These are phyloP conservation scores for Aureobasidium leucospermi DNA, from an alignment of 2,329 filamentous ascomycete genomes.

Conservation along the genomic window DNA sequence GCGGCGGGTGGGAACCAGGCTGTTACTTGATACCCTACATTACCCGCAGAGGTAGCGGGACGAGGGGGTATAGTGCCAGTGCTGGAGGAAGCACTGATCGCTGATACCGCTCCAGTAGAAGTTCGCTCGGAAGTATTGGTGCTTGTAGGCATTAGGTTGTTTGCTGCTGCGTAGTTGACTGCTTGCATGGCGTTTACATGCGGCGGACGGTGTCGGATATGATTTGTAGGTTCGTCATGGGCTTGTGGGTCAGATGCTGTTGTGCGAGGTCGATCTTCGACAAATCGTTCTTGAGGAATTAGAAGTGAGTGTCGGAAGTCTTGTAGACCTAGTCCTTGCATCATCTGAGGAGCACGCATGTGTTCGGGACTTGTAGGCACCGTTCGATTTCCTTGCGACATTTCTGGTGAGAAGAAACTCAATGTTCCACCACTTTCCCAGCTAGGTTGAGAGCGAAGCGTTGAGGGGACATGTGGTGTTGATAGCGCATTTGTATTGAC, in stretches of 20 bases:
- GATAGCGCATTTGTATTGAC: slow-evolving; percentile 10
- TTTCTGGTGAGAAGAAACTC: neutral
- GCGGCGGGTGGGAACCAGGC: neutral
- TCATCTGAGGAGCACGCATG: neutral
- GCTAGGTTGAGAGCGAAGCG: neutral
- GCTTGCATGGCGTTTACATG: slow-evolving; percentile 15
- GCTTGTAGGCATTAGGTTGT: neutral
- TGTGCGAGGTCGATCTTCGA: slow-evolving; percentile 3
- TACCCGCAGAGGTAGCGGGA: slow-evolving; percentile 17
- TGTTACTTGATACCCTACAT: slow-evolving; percentile 13
- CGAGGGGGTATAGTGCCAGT: neutral
- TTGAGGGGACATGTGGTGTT: slow-evolving; percentile 12
- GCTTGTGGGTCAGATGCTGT: neutral
- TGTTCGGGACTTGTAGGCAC: slow-evolving; percentile 6
- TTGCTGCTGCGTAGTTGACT: slow-evolving; percentile 12
- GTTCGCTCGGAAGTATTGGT: neutral
- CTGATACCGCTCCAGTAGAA: neutral
- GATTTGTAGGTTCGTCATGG: neutral
- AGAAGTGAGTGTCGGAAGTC: slow-evolving; percentile 4
- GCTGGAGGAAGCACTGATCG: neutral
- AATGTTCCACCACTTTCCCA: neutral
- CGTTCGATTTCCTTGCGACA: neutral
- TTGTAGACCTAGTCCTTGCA: neutral
- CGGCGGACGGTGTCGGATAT: slow-evolving; percentile 5
- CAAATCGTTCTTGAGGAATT: neutral